These are phyloP conservation scores for Metarhizium album DNA, from an alignment of 2,329 filamentous ascomycete species.

Conservation along the genomic window DNA sequence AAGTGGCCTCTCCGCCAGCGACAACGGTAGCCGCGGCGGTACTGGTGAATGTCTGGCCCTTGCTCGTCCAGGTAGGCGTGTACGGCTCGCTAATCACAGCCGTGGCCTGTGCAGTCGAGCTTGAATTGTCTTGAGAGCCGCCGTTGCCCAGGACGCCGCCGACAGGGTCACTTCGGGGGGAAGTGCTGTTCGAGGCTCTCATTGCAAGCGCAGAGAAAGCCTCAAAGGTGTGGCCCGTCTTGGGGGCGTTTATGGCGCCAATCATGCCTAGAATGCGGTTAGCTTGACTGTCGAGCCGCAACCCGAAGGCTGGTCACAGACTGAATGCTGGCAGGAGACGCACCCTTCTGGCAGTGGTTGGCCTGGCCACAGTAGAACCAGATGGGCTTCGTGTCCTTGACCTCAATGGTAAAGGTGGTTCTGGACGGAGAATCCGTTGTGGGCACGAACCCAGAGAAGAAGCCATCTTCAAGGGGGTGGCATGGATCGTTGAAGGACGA, in stretches of 20 bases:
- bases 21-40: background rate
- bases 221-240: background rate
- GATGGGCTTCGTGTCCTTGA: slow-evolving; percentile 37
- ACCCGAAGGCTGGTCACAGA: background rate
- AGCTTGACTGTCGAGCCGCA: background rate
- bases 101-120: background rate
- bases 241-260: background rate
- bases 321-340: slow-evolving; percentile 38
- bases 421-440: slow-evolving; percentile 11
- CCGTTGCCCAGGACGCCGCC: background rate
- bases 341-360: slow-evolving; percentile 49
- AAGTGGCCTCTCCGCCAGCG: background rate
- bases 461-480: slow-evolving; percentile 35
- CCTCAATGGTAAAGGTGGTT: slow-evolving; percentile 11
- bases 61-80: background rate
- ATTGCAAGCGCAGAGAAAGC: background rate
- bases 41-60: background rate
- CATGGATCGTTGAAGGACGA: slow-evolving; percentile 51
- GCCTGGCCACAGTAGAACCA: slow-evolving; percentile 48
- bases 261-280: background rate
- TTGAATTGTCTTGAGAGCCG: background rate
- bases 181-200: background rate
- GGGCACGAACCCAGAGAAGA: slow-evolving; percentile 27
- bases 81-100: background rate
- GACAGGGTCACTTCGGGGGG: background rate